phyloP scores from a whole-genome alignment of 768 basidiomycete species.

The Polyporus arcularius region DNA sequence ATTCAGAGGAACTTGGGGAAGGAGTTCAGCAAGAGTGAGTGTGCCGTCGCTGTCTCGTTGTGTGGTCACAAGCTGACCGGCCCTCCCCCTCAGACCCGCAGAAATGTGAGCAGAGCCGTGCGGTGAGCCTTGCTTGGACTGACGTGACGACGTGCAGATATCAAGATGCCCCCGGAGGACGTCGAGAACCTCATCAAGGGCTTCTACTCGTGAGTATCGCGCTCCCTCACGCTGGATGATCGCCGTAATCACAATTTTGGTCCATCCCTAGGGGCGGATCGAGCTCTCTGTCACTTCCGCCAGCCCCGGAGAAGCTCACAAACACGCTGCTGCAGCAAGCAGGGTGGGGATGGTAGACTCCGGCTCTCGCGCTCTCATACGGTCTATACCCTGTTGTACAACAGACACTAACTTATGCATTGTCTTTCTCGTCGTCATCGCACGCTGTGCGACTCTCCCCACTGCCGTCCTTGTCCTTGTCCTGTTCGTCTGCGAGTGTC shows the following conservation, averaged over 20 bases:
- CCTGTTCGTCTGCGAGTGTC: not conserved
- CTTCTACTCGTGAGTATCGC: conserved; percentile 45
- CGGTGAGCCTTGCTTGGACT: not conserved
- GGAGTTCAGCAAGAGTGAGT: conserved; percentile 83
- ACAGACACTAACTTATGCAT: conserved; percentile 1
- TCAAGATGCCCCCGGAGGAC: conserved; percentile 74
- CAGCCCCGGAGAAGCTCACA: conserved; percentile 24
- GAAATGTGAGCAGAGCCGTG: conserved; percentile 52
- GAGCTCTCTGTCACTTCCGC: conserved; percentile 11
- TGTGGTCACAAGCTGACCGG: conserved; percentile 3
- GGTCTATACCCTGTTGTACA: conserved; percentile 3
- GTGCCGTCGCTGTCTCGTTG: not conserved
- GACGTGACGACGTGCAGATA: conserved; percentile 49
- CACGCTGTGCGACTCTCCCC: not conserved
- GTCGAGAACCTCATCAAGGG: conserved; percentile 70
- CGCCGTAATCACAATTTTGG: no score
- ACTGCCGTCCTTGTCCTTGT: not conserved
- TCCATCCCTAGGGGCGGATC: conserved; percentile 17
- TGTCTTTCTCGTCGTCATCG: not conserved
- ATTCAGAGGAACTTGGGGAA: conserved; percentile 75
- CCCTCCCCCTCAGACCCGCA: conserved; percentile 53
- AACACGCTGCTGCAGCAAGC: conserved; percentile 29
- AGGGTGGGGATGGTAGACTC: conserved; percentile 29
- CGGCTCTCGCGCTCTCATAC: no score
- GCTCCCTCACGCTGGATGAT: not conserved